phyloP scores from a whole-genome alignment of 768 basidiomycete species.

The Sarcomyxa edulis region DNA sequence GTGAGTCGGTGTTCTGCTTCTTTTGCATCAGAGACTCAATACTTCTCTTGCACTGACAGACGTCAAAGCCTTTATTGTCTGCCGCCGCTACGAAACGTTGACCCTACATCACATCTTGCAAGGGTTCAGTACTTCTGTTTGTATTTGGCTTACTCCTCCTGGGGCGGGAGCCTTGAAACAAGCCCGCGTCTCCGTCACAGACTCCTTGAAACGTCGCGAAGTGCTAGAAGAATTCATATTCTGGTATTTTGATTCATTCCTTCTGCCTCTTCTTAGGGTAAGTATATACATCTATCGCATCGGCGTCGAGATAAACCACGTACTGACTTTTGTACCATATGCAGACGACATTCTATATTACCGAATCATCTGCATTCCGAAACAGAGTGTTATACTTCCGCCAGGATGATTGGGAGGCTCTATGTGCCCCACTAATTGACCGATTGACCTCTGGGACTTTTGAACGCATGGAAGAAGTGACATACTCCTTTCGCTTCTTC shows the following conservation, averaged over 20 bases:
- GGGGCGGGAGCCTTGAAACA: conserved; percentile 31
- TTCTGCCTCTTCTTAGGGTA: conserved; percentile 76
- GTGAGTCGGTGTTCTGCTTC: conserved; percentile 32
- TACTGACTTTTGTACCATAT: too few species aligned
- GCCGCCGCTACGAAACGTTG: conserved; percentile 77
- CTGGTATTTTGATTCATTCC: conserved; percentile 90
- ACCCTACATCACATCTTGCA: conserved; percentile 76
- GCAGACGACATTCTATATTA: conserved; percentile 93
- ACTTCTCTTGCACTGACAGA: conserved; percentile 33
- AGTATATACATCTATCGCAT: too few species aligned
- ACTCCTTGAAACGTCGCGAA: conserved; percentile 73
- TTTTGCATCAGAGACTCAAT: background rate
- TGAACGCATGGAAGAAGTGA: conserved; percentile 44
- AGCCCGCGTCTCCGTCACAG: conserved; percentile 52
- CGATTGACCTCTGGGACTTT: conserved; percentile 71
- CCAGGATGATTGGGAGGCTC: conserved; percentile 87
- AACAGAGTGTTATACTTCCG: conserved; percentile 87
- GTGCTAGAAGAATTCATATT: conserved; percentile 85
- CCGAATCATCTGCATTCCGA: conserved; percentile 82
- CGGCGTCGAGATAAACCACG: too few species aligned
- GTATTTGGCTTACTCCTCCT: conserved; percentile 70
- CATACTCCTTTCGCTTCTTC: too few species aligned
- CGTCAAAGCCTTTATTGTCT: conserved; percentile 66
- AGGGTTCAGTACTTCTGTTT: conserved; percentile 65
- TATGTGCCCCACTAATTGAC: conserved; percentile 79